Evolutionary conservation across 305 asterid genomes (phyloP).

Genomic region (Plantago coronopus): DNA sequence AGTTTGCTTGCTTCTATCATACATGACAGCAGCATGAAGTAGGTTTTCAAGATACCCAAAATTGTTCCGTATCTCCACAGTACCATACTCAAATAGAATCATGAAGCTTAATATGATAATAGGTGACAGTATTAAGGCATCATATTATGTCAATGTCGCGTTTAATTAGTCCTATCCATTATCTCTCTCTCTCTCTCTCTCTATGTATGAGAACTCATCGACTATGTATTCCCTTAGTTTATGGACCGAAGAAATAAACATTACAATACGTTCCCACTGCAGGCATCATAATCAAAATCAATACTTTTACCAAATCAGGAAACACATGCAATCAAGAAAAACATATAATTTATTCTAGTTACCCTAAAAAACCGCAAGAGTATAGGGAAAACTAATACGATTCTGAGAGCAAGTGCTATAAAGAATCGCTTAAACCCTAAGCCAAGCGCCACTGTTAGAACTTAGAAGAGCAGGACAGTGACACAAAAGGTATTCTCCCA

Average conservation of each 20-base stretch:
- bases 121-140: conserved; percentile 5
- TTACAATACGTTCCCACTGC: background rate
- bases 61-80: background rate
- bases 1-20: conserved; percentile 15
- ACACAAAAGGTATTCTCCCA: background rate
- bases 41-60: conserved; percentile 15
- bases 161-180: conserved; percentile 3
- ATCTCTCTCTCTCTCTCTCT: background rate
- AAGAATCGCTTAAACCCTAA: background rate
- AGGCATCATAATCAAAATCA: background rate
- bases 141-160: background rate
- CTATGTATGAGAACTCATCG: background rate
- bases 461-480: background rate
- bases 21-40: conserved; percentile 18
- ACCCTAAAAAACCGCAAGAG: background rate
- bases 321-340: background rate
- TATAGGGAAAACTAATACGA: background rate
- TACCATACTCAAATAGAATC: conserved; percentile 4
- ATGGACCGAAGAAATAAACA: background rate
- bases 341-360: background rate
- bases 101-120: conserved; percentile 11
- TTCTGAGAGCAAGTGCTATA: background rate
- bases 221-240: background rate
- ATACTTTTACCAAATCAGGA: background rate
- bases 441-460: background rate